Percentiles rank a stretch among this genome's conserved stretches.
Conservation (phyloP, 1,284 basidiomycete genomes). For the Rhodotorula sp. region DNA sequence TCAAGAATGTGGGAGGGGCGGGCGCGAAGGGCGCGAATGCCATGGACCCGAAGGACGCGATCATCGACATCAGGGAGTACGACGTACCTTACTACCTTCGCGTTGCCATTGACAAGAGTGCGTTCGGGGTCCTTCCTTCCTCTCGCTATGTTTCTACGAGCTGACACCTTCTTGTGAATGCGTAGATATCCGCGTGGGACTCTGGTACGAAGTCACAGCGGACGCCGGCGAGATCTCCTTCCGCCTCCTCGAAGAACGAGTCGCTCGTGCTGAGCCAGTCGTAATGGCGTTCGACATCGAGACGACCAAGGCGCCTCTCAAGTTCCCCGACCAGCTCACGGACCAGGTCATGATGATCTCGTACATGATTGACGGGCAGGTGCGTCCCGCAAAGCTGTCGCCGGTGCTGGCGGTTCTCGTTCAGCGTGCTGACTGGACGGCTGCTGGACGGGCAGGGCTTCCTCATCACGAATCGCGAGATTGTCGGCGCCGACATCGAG, state of each 20-base stretch:
- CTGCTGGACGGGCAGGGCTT: slow-evolving; percentile 66
- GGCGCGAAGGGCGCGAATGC: slow-evolving; percentile 55
- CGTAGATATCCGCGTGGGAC: slow-evolving; percentile 84
- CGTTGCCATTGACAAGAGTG: slow-evolving; percentile 91
- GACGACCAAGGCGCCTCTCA: slow-evolving; percentile 95
- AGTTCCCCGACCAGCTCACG: slow-evolving; percentile 92
- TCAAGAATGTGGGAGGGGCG: slow-evolving; percentile 7
- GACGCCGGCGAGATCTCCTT: slow-evolving; percentile 77
- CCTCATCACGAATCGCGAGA: slow-evolving; percentile 96
- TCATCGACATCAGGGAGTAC: slow-evolving; percentile 93
- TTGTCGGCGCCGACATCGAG: slow-evolving; percentile 95
- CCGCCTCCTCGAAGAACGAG: slow-evolving; percentile 70
- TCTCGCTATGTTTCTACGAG: not conserved
- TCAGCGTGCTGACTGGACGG: not conserved
- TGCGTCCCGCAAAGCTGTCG: slow-evolving; percentile 3
- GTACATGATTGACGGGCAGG: slow-evolving; percentile 84
- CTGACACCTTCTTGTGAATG: not conserved
- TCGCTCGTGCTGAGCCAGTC: slow-evolving; percentile 97
- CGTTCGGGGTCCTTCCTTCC: slow-evolving; percentile 35
- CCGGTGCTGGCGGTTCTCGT: not conserved
- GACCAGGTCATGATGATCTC: slow-evolving; percentile 99
- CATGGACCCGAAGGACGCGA: slow-evolving; percentile 54
- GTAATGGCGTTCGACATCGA: slow-evolving; percentile 99
- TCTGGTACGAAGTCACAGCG: slow-evolving; percentile 89
- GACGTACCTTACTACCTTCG: slow-evolving; percentile 98